Base-by-base conservation (phyloP, 2,329 filamentous ascomycete species). In the Zarea fungicola region DNA sequence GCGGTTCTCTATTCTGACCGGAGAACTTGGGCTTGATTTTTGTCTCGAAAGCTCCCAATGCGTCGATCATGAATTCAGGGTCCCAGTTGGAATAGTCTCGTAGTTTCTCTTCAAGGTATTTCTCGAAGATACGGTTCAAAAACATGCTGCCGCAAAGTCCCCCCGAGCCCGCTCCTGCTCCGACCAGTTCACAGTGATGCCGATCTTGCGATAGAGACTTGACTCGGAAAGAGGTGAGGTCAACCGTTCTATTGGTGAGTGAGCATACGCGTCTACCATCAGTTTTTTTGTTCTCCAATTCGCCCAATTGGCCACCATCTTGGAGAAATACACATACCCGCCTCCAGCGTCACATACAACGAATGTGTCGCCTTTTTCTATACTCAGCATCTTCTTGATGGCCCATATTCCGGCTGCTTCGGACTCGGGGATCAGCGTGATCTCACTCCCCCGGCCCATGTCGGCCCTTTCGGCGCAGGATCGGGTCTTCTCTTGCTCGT, bases 71-170 rank as follows among this genome's bases (percentile, higher is more conserved):
- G 39, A 29, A 42, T 14, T 42, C 39, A 13, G 39, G 2, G 39
- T 29, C 16, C 39, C 39, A 42, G 39, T 16, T 19, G 39, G 23
- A 16, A n/a, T 42, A 42, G 25, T 29, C 39, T 29, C 6, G 23
- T 14, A 42, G 13, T 16, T 42, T 42, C 39, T 29, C 10, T n/a
- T 42, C 39, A 26, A 42, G 39, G 39, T 42, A 42, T 42, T 21
- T 31, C 25, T 42, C 39, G 25, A 42, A 42, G 39, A 42, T 42
- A 16, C 39, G 39, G 25, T 42, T 42, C 11, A 42, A 11, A 29
- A 42, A 42, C 5, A 42, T 42, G 39, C 39, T 42, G 39, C 39
- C 39, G 16, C 25, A 42, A 42, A 42, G 25, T 25, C 39, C 39
- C 6, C 39, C 39, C n/a, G 39, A 42, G 11, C 23, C 23, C 25